Evolutionary conservation across 1,139 yeast species (phyloP).

Genomic region (Nakaseomyces uthaithaninus): DNA sequence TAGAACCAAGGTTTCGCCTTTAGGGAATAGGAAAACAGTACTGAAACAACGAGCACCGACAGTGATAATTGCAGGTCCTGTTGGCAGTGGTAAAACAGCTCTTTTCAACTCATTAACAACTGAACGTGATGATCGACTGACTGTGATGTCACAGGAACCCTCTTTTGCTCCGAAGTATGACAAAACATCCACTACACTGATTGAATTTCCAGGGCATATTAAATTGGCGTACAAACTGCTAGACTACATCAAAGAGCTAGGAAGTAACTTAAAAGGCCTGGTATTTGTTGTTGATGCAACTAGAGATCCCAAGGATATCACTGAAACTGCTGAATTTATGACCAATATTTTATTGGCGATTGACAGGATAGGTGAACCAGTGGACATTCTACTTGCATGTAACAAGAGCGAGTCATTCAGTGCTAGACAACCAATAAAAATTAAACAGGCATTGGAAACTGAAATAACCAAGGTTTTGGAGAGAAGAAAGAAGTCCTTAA

Average conservation of each 20-base stretch:
- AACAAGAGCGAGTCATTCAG: slow-evolving; percentile 82
- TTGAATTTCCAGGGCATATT: slow-evolving; percentile 82
- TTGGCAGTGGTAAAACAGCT: slow-evolving; percentile 68
- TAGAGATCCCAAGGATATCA: slow-evolving; percentile 38
- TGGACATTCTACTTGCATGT: slow-evolving; percentile 66
- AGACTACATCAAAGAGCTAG: slow-evolving; percentile 37
- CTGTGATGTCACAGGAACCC: slow-evolving; percentile 33
- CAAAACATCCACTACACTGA: slow-evolving; percentile 37
- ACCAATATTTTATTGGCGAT: slow-evolving; percentile 48
- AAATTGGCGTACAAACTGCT: slow-evolving; percentile 52
- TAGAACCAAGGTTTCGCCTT: background rate
- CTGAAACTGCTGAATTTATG: slow-evolving; percentile 45
- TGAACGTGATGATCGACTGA: slow-evolving; percentile 10
- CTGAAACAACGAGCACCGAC: slow-evolving; percentile 26
- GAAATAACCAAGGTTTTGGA: slow-evolving; percentile 46
- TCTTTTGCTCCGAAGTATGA: slow-evolving; percentile 33
- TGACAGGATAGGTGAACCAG: slow-evolving; percentile 51
- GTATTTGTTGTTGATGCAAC: slow-evolving; percentile 65
- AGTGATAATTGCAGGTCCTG: slow-evolving; percentile 69
- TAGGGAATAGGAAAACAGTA: background rate
- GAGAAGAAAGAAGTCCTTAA: slow-evolving; percentile 24
- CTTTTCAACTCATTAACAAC: slow-evolving; percentile 38
- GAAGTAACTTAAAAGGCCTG: slow-evolving; percentile 48
- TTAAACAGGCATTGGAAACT: slow-evolving; percentile 49
- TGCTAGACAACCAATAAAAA: slow-evolving; percentile 58